These are phyloP conservation scores for Orbilia blumenaviensis DNA, from an alignment of 2,329 filamentous ascomycete genomes.

Conservation along the genomic window DNA sequence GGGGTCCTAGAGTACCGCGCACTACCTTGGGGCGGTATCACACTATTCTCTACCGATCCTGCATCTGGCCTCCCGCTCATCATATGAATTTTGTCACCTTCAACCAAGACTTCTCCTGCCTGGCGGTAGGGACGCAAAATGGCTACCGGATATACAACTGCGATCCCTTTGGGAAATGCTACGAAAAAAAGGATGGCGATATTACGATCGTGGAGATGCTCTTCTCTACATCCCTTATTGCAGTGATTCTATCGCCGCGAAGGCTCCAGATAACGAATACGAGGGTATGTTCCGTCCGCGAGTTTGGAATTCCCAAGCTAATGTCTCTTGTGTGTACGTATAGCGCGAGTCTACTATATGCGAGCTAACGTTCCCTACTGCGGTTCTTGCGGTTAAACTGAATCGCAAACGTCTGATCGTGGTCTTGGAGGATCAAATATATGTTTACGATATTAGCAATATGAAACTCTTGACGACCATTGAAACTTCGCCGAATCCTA, in stretches of 20 bases:
- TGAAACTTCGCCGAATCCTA: conserved; percentile 90
- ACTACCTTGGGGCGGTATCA: neutral
- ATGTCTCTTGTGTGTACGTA: neutral
- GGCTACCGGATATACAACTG: conserved; percentile 97
- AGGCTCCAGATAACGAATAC: conserved; percentile 97
- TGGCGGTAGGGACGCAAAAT: conserved; percentile 92
- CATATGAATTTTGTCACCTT: conserved; percentile 96
- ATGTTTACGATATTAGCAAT: conserved; percentile 98
- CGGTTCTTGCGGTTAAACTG: conserved; percentile 88
- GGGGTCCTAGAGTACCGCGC: neutral
- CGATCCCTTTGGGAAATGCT: conserved; percentile 93
- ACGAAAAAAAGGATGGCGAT: conserved; percentile 92
- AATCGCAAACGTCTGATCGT: conserved; percentile 95
- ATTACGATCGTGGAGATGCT: conserved; percentile 98
- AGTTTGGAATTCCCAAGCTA: neutral
- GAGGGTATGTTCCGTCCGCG: conserved; percentile 70
- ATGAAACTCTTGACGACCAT: conserved; percentile 96
- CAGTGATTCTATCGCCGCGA: conserved; percentile 87
- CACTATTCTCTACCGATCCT: neutral
- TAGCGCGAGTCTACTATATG: conserved; percentile 85
- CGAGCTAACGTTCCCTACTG: conserved; percentile 98
- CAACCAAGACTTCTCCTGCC: conserved; percentile 97
- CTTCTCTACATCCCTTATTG: conserved; percentile 96
- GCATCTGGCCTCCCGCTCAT: conserved; percentile 4
- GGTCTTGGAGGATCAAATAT: conserved; percentile 93